Percentiles rank a stretch among this genome's conserved stretches.
Conservation (phyloP, 306 rosid genomes). For the Quercus gilva region DNA sequence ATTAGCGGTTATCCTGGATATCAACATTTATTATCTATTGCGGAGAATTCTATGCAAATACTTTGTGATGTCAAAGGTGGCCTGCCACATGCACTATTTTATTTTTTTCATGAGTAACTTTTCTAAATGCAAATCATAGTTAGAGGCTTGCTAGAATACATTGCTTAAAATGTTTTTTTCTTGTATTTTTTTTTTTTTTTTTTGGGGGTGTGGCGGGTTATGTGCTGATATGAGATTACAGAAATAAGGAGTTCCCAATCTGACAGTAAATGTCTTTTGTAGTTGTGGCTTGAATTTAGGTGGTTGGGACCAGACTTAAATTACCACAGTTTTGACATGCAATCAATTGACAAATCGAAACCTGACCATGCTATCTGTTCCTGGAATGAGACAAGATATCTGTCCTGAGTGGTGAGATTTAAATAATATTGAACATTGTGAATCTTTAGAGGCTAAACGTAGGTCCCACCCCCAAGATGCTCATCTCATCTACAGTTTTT, state of each 20-base stretch:
- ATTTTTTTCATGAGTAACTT: not conserved
- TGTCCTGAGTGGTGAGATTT: not conserved
- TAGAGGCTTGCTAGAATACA: not conserved
- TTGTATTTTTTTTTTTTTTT: not conserved
- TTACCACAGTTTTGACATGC: not conserved
- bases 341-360: not conserved
- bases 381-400: not conserved
- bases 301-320: not conserved
- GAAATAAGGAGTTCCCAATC: not conserved
- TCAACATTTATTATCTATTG: constrained; percentile 58
- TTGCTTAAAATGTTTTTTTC: not conserved
- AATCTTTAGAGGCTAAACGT: not conserved
- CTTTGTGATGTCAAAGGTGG: constrained; percentile 85
- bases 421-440: not conserved
- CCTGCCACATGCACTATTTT: constrained; percentile 7
- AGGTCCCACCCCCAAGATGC: not conserved
- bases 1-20: constrained; percentile 83
- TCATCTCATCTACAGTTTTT: too few species aligned
- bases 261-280: not conserved
- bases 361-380: not conserved
- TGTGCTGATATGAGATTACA: not conserved
- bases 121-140: not conserved
- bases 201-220: not conserved
- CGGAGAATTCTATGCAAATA: constrained; percentile 75
- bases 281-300: not conserved